Evolutionary conservation across 345 rosid species (phyloP).

Genomic region (Carallia brachiata): DNA sequence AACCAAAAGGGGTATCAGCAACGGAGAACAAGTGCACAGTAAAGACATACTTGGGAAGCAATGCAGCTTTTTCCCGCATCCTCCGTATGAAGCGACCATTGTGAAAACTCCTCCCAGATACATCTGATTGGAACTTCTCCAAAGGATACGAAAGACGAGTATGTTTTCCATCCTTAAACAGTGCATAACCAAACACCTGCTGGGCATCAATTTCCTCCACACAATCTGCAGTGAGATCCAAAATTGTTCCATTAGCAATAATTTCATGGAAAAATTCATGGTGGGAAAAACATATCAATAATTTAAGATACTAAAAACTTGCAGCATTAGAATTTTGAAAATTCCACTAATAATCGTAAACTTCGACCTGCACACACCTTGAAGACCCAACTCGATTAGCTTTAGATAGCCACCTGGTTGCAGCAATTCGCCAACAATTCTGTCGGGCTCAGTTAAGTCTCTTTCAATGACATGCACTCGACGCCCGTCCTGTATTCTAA

Average conservation of each 20-base stretch:
- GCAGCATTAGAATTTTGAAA: neutral
- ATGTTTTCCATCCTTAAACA: slow-evolving; percentile 45
- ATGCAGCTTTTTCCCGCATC: slow-evolving; percentile 50
- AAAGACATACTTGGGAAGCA: slow-evolving; percentile 40
- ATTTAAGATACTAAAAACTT: neutral
- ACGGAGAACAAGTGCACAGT: neutral
- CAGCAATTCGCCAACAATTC: slow-evolving; percentile 40
- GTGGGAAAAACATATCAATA: neutral
- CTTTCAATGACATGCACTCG: slow-evolving; percentile 34
- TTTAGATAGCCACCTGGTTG: slow-evolving; percentile 42
- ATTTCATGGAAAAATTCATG: neutral
- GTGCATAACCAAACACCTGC: slow-evolving; percentile 47
- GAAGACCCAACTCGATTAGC: slow-evolving; percentile 37
- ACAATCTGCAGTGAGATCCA: slow-evolving; percentile 35
- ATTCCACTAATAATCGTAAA: neutral
- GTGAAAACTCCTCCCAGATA: slow-evolving; percentile 58
- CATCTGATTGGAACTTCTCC: slow-evolving; percentile 42
- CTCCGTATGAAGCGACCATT: slow-evolving; percentile 59
- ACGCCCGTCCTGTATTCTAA: slow-evolving; percentile 29
- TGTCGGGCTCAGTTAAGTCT: slow-evolving; percentile 34
- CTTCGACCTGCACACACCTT: slow-evolving; percentile 21
- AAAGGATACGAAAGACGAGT: slow-evolving; percentile 41
- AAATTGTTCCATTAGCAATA: neutral
- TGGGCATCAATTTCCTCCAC: slow-evolving; percentile 58
- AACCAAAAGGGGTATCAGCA: neutral